Base-by-base conservation (phyloP, 352 stramenopile genomes). In the Hyaloperonospora brassicae region DNA sequence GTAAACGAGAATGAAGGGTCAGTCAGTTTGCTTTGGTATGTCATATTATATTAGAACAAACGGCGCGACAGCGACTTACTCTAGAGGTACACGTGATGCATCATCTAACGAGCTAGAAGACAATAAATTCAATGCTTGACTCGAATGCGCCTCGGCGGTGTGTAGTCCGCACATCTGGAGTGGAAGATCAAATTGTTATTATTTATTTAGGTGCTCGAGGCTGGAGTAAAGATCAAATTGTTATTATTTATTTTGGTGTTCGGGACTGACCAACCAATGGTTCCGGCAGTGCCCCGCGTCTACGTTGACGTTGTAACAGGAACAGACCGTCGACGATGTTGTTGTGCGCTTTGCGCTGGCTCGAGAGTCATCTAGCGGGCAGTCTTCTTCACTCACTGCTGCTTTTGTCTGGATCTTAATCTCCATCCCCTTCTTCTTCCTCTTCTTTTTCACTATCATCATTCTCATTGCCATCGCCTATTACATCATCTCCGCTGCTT, bases 41-140 rank as follows among this genome's bases (percentile, higher is more conserved):
- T 61, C 9, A 95, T 8, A 95, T 95, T 62, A 62, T 63, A 49
- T 62, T 42, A 47, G n/a, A 50, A 38, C 11, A 36, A 50, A 69
- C 44, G 55, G 56, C 59, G 50, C 45, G 39, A 42, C 55, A 30
- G 56, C 44, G 52, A 5, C 5, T 5, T 42, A 42, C 27, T 8
- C 27, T 31, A 7, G n/a, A 31, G 27, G 7, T 7, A 7, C 3
- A 31, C 27, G 7, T 31, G 27, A 3, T 31, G 27, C 27, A 31
- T 31, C 27, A 31, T 7, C 7, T 7, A 31, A 31, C 27, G 27
- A 31, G 3, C 3, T 31, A 7, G 27, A 31, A 31, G 7, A 31
- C 27, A 31, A 31, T 31, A 31, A 31, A 31, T 7, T 8, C 3
- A 31, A 8, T n/a, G 27, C 27, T 31, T 3, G 27, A 31, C 27